Evolutionary conservation across 2,329 filamentous ascomycete species (phyloP).

Genomic region (Xylariaceae sp.): DNA sequence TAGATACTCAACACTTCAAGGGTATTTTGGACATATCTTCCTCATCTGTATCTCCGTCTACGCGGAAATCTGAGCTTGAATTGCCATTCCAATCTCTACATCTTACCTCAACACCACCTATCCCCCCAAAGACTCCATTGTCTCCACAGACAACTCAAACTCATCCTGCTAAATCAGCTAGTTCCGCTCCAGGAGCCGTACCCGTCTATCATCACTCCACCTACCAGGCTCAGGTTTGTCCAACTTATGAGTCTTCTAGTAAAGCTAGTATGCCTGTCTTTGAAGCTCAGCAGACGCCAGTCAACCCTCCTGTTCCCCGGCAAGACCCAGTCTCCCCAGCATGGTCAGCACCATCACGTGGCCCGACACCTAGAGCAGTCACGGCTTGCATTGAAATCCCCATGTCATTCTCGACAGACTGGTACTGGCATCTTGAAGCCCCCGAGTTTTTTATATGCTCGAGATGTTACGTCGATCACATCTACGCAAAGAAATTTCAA

Average conservation of each 20-base stretch:
- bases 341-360: background rate
- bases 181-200: background rate
- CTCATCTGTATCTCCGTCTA: background rate
- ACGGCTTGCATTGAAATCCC: conserved; percentile 41
- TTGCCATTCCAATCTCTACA: conserved; percentile 2
- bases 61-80: background rate
- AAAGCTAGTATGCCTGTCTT: background rate
- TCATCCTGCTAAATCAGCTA: background rate
- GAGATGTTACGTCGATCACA: conserved; percentile 49
- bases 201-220: background rate
- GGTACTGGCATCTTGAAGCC: conserved; percentile 46
- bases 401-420: conserved; percentile 43
- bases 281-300: background rate
- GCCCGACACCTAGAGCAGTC: conserved; percentile 24
- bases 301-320: background rate
- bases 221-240: background rate
- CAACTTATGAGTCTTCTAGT: background rate
- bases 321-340: background rate
- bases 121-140: conserved; percentile 2
- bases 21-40: background rate
- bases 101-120: background rate
- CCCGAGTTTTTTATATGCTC: conserved; percentile 49
- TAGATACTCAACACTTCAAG: background rate
- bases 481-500: conserved; percentile 42
- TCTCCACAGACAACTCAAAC: background rate